Base-by-base conservation (phyloP, 352 stramenopile genomes). In the Elongisporangium senticosum region DNA sequence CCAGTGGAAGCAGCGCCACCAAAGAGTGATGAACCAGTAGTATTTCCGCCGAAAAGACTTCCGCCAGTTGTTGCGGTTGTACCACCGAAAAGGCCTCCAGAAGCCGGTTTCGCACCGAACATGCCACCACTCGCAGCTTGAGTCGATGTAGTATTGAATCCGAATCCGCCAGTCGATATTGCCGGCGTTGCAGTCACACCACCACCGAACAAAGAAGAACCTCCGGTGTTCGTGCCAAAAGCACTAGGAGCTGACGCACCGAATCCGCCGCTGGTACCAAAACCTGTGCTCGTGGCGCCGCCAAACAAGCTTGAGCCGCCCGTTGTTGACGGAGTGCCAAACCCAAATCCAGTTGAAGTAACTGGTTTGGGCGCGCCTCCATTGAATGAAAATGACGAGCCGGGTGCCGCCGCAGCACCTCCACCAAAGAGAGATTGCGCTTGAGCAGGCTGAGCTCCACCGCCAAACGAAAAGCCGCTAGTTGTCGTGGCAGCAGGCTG, bases 401-500 rank as follows among this genome's bases (percentile, higher is more conserved):
- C 33, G 33, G 33, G 33, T 43, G 33, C 13, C 33, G 33, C 17
- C 11, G 33, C 11, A 43, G 33, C 33, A 43, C 33, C 33, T 15
- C 33, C 33, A 17, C 33, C 33, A 17, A 43, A 43, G 10, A 43
- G 33, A 24, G 51, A 55, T 4, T n/a, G 4, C 6, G 51, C 23
- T 24, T 37, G 22, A 17, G 51, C 15, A 40, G 51, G 11, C 23
- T 24, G 23, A 55, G 51, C 23, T 0, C 4, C 51, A 37, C 14
- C 19, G 13, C 75, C 70, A 49, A 84, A 84, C 15, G 74, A 74
- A 15, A 84, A 82, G n/a, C 60, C 64, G 19, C 66, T 62, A 7
- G 72, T 61, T 8, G 19, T 17, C 51, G 51, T 33, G 3, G 50
- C 14, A 13, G 21, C 19, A 50, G 57, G n/a, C 15, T 7, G 11